Evolutionary conservation across 805 yeast species (phyloP).

Genomic region (Candida ovalis): DNA sequence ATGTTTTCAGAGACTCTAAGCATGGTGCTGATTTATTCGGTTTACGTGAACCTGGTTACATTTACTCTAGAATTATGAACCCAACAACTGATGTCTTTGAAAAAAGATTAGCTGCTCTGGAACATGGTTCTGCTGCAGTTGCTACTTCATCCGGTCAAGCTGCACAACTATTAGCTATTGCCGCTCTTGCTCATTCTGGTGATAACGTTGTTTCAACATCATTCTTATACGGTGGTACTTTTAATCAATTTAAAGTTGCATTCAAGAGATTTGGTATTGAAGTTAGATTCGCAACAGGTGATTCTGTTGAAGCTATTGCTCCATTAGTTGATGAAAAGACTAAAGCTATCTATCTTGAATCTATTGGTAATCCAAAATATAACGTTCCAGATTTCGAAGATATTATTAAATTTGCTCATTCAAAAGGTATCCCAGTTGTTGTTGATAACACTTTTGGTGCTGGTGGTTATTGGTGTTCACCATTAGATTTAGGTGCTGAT

Average conservation of each 20-base stretch:
- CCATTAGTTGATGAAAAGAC: constrained; percentile 77
- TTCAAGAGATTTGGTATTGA: constrained; percentile 83
- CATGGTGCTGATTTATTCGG: constrained; percentile 93
- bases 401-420: constrained; percentile 73
- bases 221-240: constrained; percentile 92
- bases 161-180: constrained; percentile 83
- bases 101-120: constrained; percentile 87
- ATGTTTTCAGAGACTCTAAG: constrained; percentile 79
- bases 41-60: constrained; percentile 76
- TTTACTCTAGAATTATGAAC: constrained; percentile 86
- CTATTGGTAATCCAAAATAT: constrained; percentile 90
- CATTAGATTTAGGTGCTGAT: constrained; percentile 87
- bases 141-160: constrained; percentile 96
- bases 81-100: constrained; percentile 93
- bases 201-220: constrained; percentile 88
- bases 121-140: constrained; percentile 86
- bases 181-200: constrained; percentile 81
- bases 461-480: constrained; percentile 84
- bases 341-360: constrained; percentile 84
- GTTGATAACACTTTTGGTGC: constrained; percentile 98
- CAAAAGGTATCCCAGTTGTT: constrained; percentile 82
- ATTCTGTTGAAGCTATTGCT: constrained; percentile 65
- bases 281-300: constrained; percentile 81
- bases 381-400: constrained; percentile 88
- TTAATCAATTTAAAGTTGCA: constrained; percentile 90